phyloP scores from a whole-genome alignment of 2,329 filamentous ascomycete genomes.

The Xylaria hypoxylon region DNA sequence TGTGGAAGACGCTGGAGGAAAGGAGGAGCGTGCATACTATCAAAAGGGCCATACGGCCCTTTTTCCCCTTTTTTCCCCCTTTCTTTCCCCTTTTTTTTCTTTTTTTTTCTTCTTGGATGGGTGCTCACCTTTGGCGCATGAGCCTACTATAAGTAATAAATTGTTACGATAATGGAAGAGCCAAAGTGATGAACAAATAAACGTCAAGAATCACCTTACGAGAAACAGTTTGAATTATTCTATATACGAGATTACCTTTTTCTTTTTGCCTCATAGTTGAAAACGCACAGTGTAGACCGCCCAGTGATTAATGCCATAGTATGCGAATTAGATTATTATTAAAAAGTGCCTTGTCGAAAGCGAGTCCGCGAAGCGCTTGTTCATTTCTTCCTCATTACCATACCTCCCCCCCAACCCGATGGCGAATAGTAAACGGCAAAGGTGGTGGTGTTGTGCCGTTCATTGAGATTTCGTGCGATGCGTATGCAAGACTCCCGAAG shows the following conservation, averaged over 20 bases:
- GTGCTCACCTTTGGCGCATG: too few relatives aligned
- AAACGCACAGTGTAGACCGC: conserved; percentile 4
- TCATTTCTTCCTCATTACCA: neutral
- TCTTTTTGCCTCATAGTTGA: neutral
- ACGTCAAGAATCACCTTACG: neutral
- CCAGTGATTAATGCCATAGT: neutral
- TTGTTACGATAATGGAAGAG: too few relatives aligned
- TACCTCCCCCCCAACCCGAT: neutral
- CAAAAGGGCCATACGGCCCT: too few relatives aligned
- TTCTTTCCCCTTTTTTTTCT: neutral
- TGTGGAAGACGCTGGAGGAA: too few relatives aligned
- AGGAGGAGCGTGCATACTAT: too few relatives aligned
- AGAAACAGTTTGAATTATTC: conserved; percentile 20
- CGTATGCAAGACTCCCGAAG: neutral
- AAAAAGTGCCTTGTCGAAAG: conserved; percentile 1
- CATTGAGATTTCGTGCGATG: neutral
- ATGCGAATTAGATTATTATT: conserved; percentile 28
- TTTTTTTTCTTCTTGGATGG: neutral
- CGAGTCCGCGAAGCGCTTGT: neutral
- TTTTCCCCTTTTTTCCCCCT: neutral
- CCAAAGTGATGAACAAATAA: too few relatives aligned
- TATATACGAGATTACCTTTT: conserved; percentile 20
- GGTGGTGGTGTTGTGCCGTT: neutral
- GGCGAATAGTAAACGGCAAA: neutral
- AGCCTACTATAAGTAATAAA: too few relatives aligned